These are phyloP conservation scores for Combretum micranthum DNA, from an alignment of 345 rosid species.

Conservation along the genomic window DNA sequence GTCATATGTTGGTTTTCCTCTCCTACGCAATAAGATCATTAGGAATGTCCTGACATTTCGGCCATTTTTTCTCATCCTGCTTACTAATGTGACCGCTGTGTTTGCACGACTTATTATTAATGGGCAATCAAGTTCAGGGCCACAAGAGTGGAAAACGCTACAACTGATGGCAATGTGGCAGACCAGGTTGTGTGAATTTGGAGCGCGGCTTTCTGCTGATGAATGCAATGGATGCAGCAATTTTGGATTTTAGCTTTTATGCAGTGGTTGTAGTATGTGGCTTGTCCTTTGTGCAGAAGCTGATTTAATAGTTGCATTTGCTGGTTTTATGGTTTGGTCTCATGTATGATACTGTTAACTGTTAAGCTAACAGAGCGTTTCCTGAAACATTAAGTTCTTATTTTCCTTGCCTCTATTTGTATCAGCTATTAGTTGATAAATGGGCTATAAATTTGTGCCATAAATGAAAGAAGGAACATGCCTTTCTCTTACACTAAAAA, in stretches of 20 bases:
- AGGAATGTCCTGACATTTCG: slow-evolving; percentile 40
- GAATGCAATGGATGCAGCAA: slow-evolving; percentile 57
- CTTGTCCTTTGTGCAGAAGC: slow-evolving; percentile 24
- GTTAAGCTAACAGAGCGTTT: too few relatives aligned
- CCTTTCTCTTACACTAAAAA: too few relatives aligned
- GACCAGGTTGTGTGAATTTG: slow-evolving; percentile 55
- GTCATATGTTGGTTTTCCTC: slow-evolving; percentile 47
- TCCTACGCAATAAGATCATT: slow-evolving; percentile 26
- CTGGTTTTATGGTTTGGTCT: too few relatives aligned
- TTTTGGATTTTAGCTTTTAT: slow-evolving; percentile 68
- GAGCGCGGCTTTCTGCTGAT: slow-evolving; percentile 50
- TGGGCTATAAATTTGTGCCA: too few relatives aligned
- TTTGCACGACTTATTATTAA: slow-evolving; percentile 28
- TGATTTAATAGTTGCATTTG: too few relatives aligned
- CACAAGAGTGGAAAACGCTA: slow-evolving; percentile 17
- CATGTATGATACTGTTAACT: too few relatives aligned
- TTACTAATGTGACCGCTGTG: slow-evolving; percentile 58
- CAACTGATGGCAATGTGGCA: slow-evolving; percentile 34
- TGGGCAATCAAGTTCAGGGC: slow-evolving; percentile 20
- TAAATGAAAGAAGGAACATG: too few relatives aligned
- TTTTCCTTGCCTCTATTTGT: too few relatives aligned
- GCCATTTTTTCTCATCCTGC: slow-evolving; percentile 62
- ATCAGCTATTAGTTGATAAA: too few relatives aligned
- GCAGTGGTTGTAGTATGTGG: slow-evolving; percentile 50
- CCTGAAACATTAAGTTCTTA: too few relatives aligned